Evolutionary conservation across 2,329 filamentous ascomycete genomes (phyloP).

Genomic region (Aureobasidium pullulans): DNA sequence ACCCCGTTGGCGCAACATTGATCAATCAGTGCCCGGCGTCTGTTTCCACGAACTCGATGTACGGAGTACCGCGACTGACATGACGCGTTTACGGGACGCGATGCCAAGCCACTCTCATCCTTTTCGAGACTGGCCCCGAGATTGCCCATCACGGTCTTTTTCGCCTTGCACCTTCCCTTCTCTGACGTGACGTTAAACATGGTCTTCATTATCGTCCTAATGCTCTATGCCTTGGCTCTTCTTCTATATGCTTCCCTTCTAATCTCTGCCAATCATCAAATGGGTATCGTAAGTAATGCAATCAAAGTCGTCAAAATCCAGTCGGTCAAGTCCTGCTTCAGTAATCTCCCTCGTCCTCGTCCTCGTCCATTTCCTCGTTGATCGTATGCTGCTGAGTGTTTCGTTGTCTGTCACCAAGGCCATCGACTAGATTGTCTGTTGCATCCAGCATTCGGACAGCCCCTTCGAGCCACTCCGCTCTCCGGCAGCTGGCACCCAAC

Average conservation of each 20-base stretch:
- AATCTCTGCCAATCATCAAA: slow-evolving; percentile 5
- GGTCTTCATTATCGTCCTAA: background rate
- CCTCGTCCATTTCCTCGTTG: background rate
- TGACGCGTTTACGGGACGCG: slow-evolving; percentile 2
- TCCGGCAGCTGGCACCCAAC: slow-evolving; percentile 73
- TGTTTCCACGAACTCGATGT: background rate
- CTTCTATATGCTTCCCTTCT: background rate
- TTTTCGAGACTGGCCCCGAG: background rate
- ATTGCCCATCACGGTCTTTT: background rate
- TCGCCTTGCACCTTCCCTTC: background rate
- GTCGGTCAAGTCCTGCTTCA: background rate
- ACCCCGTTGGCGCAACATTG: background rate
- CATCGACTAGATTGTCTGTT: slow-evolving; percentile 36
- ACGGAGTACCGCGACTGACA: background rate
- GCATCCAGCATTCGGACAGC: slow-evolving; percentile 41
- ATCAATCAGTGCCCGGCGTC: background rate
- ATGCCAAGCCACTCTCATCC: slow-evolving; percentile 1
- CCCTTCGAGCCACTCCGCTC: slow-evolving; percentile 45
- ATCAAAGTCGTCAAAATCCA: background rate
- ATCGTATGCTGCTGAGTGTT: background rate
- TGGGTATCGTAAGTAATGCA: slow-evolving; percentile 13
- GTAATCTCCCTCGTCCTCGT: background rate
- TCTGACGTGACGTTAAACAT: background rate
- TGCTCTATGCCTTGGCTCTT: background rate
- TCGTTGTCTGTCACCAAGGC: slow-evolving; percentile 34